Base-by-base conservation (phyloP, 2,329 filamentous ascomycete genomes). In the Paracamarosporium sp. region DNA sequence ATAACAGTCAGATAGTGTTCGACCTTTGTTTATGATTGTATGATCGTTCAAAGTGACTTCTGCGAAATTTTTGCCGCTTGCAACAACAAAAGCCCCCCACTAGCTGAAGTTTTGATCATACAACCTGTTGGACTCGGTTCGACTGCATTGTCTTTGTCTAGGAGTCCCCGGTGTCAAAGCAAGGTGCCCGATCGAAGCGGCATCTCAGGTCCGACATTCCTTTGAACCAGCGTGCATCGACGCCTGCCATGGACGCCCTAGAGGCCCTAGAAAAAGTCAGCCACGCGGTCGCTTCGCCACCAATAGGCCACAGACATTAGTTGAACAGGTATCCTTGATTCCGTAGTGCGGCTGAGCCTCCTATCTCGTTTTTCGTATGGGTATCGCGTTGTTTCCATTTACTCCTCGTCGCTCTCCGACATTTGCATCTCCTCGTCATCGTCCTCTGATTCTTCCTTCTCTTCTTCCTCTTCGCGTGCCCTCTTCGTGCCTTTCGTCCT, bases 341-440 rank as follows among this genome's bases (percentile, higher is more conserved):
- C 43, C 43, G n/a, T 31, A 31, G 9, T 11, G 13, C n/a, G n/a
- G n/a, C n/a, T 30, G 40, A 41, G 11, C 7, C 20, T 46, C 43
- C 27, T n/a, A n/a, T n/a, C 41, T 47, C 28, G n/a, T 33, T 31
- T 25, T 22, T n/a, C 35, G 35, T 25, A 2, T 55, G 54, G 47
- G 47, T 52, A 52, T 52, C 54, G 44, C 41, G 56, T 52, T 46
- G 17, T 27, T 44, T 35, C 13, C 30, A 30, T 52, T 43, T 63
- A 71, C 41, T 71, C 68, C 66, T 83, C 86, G 71, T 94, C 91
- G 66, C 91, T 90, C 70, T 92, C 90, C 57, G 88, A 90, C 84
- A 86, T 86, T 22, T 82, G 80, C 48, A 86, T 87, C 41, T 81
- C 81, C 3, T 84, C 85, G 22, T 79, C 80, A 2, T 79, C 81